A percentile compares a stretch with the other conserved stretches of the same genome.
These are phyloP conservation scores for Dimocarpus longan DNA, from an alignment of 345 rosid species.

Conservation along the genomic window DNA sequence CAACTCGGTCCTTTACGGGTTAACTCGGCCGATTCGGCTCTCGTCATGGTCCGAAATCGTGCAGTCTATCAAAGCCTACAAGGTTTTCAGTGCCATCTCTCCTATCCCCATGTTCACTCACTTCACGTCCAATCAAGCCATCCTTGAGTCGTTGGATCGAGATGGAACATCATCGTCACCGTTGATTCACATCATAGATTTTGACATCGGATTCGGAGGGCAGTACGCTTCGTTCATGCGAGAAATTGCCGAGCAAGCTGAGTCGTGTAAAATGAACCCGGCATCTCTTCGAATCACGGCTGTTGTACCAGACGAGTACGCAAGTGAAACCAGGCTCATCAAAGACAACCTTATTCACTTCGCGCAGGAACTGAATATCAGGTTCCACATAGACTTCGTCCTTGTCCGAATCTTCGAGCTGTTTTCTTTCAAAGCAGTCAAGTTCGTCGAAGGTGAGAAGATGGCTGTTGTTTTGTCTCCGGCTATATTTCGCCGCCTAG, in stretches of 20 bases:
- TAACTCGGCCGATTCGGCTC: slow-evolving; percentile 41
- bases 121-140: slow-evolving; percentile 84
- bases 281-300: slow-evolving; percentile 77
- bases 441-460: slow-evolving; percentile 71
- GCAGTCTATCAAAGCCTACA: slow-evolving; percentile 69
- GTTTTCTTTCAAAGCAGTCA: slow-evolving; percentile 71
- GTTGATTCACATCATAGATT: slow-evolving; percentile 81
- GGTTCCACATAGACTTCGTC: slow-evolving; percentile 78
- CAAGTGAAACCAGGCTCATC: slow-evolving; percentile 63
- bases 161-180: slow-evolving; percentile 29
- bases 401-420: slow-evolving; percentile 65
- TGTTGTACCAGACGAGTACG: slow-evolving; percentile 72
- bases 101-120: slow-evolving; percentile 93
- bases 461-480: slow-evolving; percentile 66
- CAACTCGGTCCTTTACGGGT: slow-evolving; percentile 51
- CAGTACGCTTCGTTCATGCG: slow-evolving; percentile 90
- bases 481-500: slow-evolving; percentile 58
- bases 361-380: slow-evolving; percentile 75
- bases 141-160: slow-evolving; percentile 69
- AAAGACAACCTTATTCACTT: slow-evolving; percentile 76
- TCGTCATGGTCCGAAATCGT: slow-evolving; percentile 74
- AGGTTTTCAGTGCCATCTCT: slow-evolving; percentile 70
- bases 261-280: slow-evolving; percentile 29
- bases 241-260: slow-evolving; percentile 64
- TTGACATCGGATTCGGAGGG: slow-evolving; percentile 90